Evolutionary conservation across 2,329 filamentous ascomycete species (phyloP), one percentile per base, ranked within the genome.

Genomic region (Hypoxylon sp.): DNA sequence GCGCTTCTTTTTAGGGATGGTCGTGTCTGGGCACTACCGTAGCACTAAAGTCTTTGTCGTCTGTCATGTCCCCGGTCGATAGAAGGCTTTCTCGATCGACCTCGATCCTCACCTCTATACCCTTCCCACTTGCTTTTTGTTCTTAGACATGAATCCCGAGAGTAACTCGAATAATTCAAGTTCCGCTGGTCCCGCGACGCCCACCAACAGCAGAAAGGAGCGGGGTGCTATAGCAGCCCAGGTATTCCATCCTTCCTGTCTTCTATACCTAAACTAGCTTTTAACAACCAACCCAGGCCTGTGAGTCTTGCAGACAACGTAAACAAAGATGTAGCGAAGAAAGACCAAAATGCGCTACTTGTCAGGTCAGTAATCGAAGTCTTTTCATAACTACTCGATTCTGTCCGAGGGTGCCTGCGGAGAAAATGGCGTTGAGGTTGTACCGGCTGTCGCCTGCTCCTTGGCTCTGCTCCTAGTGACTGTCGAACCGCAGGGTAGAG

Each of bases 271-370:
- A 32, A n/a, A 17, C 19, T 13, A 19, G 24, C 35, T 61, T 39
- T 67, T 69, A 44, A 67, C 64, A 47, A 42, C 52, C 35, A 7
- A 15, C 37, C 50, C 27, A 64, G 67, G 59, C 87, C 19, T 89
- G 87, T 79, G 86, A 89, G 72, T 88, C 83, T 31, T 89, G 87
- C 76, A 84, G 87, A 53, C 79, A 77, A 55, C 86, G 88, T 71
- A 91, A 91, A 78, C 88, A 89, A 71, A 88, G 86, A 80, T 91
- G 89, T 78, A 88, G 90, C 75, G 88, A 91, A 75, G 81, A 84
- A 73, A 81, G 87, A 61, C 88, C 88, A 17, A 88, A 87, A 77
- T 91, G 89, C 75, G 81, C 85, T 62, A 85, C 86, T 15, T 91
- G 88, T 76, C 71, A 73, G 67, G 68, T 70, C 53, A 70, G 68